Base-by-base conservation (phyloP, 805 yeast species). In the Ogataea dorogensis region DNA sequence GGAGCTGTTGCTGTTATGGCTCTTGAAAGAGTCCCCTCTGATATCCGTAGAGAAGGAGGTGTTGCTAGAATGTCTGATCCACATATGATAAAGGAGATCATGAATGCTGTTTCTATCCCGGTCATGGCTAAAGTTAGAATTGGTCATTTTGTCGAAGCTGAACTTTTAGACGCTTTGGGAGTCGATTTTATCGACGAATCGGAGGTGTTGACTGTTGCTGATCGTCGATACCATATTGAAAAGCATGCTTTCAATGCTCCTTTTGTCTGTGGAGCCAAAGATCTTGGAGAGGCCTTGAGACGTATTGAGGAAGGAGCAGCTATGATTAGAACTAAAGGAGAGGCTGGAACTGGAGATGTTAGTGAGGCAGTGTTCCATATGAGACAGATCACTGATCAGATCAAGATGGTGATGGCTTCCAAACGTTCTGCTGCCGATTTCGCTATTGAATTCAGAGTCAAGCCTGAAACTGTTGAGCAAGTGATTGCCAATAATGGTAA, bases 1-100 rank as follows among this genome's bases (percentile, higher is more conserved):
- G 94, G 94, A 42, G 94, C 94, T 10, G 81, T 86, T 64, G 91
- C 94, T 10, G 94, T 85, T 15, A 85, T 85, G 94, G 94, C 94
- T 4, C 68, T 85, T 46, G 94, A 85, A 63, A 67, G 81, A 50
- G 86, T 85, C 40, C 94, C 94, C 8, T 87, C 93, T 6, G 93
- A 85, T 56, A 85, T 85, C 75, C 74, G 93, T 54, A 79, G 75
- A 44, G 75, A 81, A 35, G 91, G 91, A 33, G 82, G 83, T 39
- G 93, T 85, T 32, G 85, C 91, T 41, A 73, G 94, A 51, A 85
- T 85, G 94, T 77, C 86, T 14, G 94, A 85, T 56, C 94, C 94
- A 2, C 66, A 79, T 49, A 77, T 85, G 85, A 81, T 85, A 61
- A 67, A 72, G 55, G 79, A 73, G 13, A 85, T 84, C 58, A 81